These are phyloP conservation scores for Metschnikowia shivogae DNA, from an alignment of 805 yeast genomes.

Conservation along the genomic window DNA sequence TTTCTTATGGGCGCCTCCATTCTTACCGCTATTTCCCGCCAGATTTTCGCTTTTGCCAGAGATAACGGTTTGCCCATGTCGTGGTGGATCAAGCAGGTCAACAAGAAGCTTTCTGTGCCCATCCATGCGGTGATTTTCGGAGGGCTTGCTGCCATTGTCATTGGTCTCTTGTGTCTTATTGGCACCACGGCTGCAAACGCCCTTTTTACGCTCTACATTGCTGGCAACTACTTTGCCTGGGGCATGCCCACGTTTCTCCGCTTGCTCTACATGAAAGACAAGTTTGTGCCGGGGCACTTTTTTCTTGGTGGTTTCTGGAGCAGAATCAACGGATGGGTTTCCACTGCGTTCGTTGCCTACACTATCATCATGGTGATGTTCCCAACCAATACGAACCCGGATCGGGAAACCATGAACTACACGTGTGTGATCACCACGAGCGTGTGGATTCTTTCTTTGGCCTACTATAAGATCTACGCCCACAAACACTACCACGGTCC, in stretches of 20 bases:
- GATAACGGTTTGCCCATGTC: constrained; percentile 67
- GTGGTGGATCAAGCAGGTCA: constrained; percentile 49
- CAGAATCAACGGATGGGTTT: constrained; percentile 41
- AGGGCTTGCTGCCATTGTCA: constrained; percentile 42
- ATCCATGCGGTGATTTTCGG: constrained; percentile 52
- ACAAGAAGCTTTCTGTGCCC: constrained; percentile 57
- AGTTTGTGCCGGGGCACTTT: constrained; percentile 65
- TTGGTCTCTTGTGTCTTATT: constrained; percentile 58
- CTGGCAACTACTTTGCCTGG: constrained; percentile 65
- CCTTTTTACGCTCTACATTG: constrained; percentile 59
- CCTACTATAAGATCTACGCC: constrained; percentile 51
- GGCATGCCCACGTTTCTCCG: constrained; percentile 52
- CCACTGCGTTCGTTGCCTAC: constrained; percentile 49
- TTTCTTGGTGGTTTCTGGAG: constrained; percentile 51
- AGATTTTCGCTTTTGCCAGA: constrained; percentile 72
- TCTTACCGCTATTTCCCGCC: constrained; percentile 63
- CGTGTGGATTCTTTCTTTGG: constrained; percentile 50
- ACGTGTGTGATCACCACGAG: constrained; percentile 62
- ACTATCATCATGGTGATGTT: constrained; percentile 57
- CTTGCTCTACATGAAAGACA: constrained; percentile 40
- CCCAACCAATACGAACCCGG: constrained; percentile 46
- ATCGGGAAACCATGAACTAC: constrained; percentile 58
- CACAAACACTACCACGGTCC: constrained; percentile 59
- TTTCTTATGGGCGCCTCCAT: constrained; percentile 64
- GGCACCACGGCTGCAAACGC: constrained; percentile 62